phyloP scores from a whole-genome alignment of 2,329 filamentous ascomycete genomes.

The Xylariaceae sp. region DNA sequence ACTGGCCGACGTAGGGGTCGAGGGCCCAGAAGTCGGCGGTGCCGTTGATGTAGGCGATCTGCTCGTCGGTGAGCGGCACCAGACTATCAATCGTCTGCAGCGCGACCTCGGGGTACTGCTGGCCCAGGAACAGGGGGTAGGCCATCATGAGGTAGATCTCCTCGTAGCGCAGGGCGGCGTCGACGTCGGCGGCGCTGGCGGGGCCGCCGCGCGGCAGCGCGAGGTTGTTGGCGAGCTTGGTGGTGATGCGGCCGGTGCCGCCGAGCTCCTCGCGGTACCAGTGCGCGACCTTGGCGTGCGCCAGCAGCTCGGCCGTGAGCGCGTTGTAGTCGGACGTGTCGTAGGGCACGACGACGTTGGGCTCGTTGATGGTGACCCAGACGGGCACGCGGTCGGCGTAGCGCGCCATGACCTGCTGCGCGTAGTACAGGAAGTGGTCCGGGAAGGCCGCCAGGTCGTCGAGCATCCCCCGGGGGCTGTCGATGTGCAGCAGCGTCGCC shows the following conservation, averaged over 20 bases:
- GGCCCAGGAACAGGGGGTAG: constrained; percentile 45
- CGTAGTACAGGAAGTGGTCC: constrained; percentile 46
- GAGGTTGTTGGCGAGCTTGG: constrained; percentile 45
- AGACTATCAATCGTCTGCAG: constrained; percentile 38
- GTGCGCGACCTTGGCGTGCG: constrained; percentile 41
- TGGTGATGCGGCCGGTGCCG: constrained; percentile 39
- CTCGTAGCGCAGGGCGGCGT: constrained; percentile 38
- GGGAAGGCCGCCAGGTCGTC: constrained; percentile 33
- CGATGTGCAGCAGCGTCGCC: constrained; percentile 43
- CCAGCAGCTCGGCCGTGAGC: constrained; percentile 31
- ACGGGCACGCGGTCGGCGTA: constrained; percentile 43
- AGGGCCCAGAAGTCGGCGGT: constrained; percentile 50
- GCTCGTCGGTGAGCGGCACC: constrained; percentile 33
- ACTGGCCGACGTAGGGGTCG: constrained; percentile 50
- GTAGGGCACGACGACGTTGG: constrained; percentile 24
- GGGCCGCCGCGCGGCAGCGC: constrained; percentile 38
- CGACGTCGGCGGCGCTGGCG: constrained; percentile 31
- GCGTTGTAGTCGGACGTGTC: constrained; percentile 28
- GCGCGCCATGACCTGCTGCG: constrained; percentile 42
- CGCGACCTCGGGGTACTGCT: constrained; percentile 41
- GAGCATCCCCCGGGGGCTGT: constrained; percentile 36
- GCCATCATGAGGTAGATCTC: constrained; percentile 41
- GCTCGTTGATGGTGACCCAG: constrained; percentile 49
- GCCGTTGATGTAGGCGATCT: constrained; percentile 41
- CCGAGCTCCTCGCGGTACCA: constrained; percentile 48